phyloP scores from a whole-genome alignment of 306 rosid species.

The Heteromeles arbutifolia region DNA sequence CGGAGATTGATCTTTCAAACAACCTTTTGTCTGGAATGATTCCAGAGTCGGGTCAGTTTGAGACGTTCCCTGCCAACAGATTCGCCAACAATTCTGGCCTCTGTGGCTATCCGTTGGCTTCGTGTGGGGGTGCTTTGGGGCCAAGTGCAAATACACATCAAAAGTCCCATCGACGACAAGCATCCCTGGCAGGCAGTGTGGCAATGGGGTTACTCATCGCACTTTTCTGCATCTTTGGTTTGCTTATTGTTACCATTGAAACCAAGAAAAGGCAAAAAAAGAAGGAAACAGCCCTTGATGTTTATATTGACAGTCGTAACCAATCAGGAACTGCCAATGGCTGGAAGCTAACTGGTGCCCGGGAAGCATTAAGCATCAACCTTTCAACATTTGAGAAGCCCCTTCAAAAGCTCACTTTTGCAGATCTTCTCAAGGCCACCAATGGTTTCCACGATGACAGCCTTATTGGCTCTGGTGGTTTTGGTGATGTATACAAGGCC shows the following conservation, averaged over 20 bases:
- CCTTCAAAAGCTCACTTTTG: conserved; percentile 74
- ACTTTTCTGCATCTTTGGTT: conserved; percentile 73
- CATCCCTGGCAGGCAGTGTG: conserved; percentile 74
- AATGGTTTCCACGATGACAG: conserved; percentile 83
- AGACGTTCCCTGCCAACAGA: conserved; percentile 49
- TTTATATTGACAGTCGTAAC: conserved; percentile 47
- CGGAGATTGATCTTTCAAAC: conserved; percentile 73
- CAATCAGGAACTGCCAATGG: conserved; percentile 50
- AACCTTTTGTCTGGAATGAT: conserved; percentile 53
- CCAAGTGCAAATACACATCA: conserved; percentile 21
- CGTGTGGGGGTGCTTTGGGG: conserved; percentile 29
- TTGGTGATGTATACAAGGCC: conserved; percentile 93
- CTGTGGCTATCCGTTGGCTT: conserved; percentile 75
- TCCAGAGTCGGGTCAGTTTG: conserved; percentile 71
- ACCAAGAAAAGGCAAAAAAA: conserved; percentile 72
- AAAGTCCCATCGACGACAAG: conserved; percentile 55
- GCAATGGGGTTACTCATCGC: conserved; percentile 87
- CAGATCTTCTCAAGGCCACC: conserved; percentile 85
- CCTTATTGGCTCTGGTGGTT: conserved; percentile 79
- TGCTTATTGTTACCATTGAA: conserved; percentile 62
- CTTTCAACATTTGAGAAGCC: conserved; percentile 91
- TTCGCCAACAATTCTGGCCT: conserved; percentile 77
- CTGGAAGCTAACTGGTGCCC: conserved; percentile 74
- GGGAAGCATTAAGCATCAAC: conserved; percentile 84
- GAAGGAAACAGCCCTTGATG: conserved; percentile 62